Conservation (phyloP, 2,329 filamentous ascomycete genomes). For the Colletotrichum ledebouriae region DNA sequence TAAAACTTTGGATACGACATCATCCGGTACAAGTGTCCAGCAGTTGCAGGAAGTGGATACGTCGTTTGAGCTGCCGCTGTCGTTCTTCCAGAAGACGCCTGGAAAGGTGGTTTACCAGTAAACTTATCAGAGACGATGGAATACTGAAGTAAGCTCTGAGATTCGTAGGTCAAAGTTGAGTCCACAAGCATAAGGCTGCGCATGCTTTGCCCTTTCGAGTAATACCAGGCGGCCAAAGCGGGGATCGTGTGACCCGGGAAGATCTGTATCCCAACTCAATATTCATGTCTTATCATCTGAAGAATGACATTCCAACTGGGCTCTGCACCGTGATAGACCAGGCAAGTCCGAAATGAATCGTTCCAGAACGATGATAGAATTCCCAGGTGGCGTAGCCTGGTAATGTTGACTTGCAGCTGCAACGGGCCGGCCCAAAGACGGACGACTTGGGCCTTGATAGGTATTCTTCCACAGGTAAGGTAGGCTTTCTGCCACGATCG, state of each 20-base stretch:
- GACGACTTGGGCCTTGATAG: not conserved
- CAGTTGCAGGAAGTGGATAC: conserved; percentile 43
- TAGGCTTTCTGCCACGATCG: conserved; percentile 8
- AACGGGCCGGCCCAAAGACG: not conserved
- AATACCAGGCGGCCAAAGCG: not conserved
- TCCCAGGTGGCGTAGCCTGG: too few relatives aligned
- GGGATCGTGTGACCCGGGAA: not conserved
- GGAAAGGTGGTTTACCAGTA: conserved; percentile 23
- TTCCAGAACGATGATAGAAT: too few relatives aligned
- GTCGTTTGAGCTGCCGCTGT: conserved; percentile 41
- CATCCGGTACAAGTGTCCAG: conserved; percentile 39
- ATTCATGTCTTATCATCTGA: too few relatives aligned
- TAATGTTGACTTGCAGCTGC: not conserved
- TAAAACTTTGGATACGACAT: conserved; percentile 46
- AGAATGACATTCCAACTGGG: too few relatives aligned
- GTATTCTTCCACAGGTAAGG: not conserved
- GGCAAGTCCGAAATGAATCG: too few relatives aligned
- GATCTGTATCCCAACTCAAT: too few relatives aligned
- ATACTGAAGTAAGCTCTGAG: not conserved
- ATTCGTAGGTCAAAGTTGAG: not conserved
- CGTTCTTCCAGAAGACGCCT: conserved; percentile 44
- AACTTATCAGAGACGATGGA: not conserved
- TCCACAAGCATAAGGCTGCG: not conserved
- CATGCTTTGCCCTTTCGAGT: not conserved
- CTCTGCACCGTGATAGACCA: too few relatives aligned